phyloP scores from a whole-genome alignment of 257 asterid genomes.

The Fraxinus cuspidata region DNA sequence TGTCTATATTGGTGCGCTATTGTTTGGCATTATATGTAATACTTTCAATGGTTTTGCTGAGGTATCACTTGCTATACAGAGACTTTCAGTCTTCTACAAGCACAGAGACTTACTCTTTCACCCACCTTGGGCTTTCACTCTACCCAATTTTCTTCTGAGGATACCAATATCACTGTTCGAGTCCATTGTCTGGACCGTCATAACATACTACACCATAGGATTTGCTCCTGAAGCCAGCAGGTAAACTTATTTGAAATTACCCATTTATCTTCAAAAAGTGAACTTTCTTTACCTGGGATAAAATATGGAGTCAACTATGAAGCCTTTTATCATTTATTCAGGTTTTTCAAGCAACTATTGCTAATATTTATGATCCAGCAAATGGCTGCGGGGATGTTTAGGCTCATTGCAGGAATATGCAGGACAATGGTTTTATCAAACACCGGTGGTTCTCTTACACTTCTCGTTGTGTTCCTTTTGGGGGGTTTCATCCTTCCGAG shows the following conservation, averaged over 20 bases:
- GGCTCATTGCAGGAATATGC: constrained; percentile 53
- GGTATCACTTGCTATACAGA: constrained; percentile 54
- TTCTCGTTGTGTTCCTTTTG: constrained; percentile 46
- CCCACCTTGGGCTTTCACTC: constrained; percentile 65
- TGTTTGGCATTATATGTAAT: constrained; percentile 46
- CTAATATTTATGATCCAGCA: constrained; percentile 50
- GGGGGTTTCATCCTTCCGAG: constrained; percentile 69
- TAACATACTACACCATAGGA: constrained; percentile 66
- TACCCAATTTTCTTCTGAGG: constrained; percentile 51
- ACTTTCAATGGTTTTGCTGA: constrained; percentile 66
- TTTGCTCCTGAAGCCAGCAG: constrained; percentile 65
- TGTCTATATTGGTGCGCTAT: constrained; percentile 55
- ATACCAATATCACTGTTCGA: constrained; percentile 59
- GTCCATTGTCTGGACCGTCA: constrained; percentile 54
- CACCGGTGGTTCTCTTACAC: constrained; percentile 56
- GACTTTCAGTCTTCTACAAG: constrained; percentile 66
- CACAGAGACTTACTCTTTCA: constrained; percentile 64
- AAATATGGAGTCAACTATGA: neutral
- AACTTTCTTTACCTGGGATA: neutral
- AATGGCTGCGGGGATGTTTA: constrained; percentile 58
- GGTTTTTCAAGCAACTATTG: constrained; percentile 66
- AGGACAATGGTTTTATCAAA: constrained; percentile 59
- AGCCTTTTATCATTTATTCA: constrained; percentile 19
- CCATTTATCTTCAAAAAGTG: neutral
- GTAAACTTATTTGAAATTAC: constrained; percentile 20